Percentiles rank a stretch among this genome's conserved stretches.
Conservation (phyloP, 2,329 filamentous ascomycete genomes). For the Daldinia sp. region DNA sequence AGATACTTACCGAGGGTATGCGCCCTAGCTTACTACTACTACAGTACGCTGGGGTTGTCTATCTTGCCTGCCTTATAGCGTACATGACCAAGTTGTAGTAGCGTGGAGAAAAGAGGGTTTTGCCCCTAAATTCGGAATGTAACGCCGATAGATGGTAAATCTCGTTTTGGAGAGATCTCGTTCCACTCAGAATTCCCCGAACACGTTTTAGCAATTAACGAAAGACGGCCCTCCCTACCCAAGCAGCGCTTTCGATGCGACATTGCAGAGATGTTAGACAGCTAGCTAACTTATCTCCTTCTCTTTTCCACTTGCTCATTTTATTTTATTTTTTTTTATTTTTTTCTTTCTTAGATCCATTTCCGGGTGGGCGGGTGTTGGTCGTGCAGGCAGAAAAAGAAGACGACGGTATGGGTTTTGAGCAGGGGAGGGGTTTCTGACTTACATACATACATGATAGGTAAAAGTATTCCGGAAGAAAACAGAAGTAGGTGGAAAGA, state of each 20-base stretch:
- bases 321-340: constrained; percentile 5
- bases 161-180: constrained; percentile 45
- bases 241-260: constrained; percentile 35
- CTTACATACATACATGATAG: constrained; percentile 23
- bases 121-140: constrained; percentile 45
- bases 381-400: constrained; percentile 19
- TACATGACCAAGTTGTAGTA: constrained; percentile 38
- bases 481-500: constrained; percentile 10
- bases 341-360: constrained; percentile 2
- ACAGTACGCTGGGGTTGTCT: constrained; percentile 36
- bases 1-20: constrained; percentile 35
- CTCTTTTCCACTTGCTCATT: constrained; percentile 9
- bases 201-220: constrained; percentile 44
- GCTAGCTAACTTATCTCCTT: constrained; percentile 10
- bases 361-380: constrained; percentile 28
- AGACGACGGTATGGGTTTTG: constrained; percentile 3
- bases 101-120: constrained; percentile 42
- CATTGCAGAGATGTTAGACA: constrained; percentile 29
- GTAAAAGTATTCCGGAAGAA: constrained; percentile 8
- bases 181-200: constrained; percentile 46
- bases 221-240: constrained; percentile 40
- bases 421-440: constrained; percentile 17
- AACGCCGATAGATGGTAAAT: constrained; percentile 47
- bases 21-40: constrained; percentile 41
- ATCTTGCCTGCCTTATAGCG: constrained; percentile 30